Base-by-base conservation (phyloP, 208 protist genomes). In the Leishmania tarentolae region DNA sequence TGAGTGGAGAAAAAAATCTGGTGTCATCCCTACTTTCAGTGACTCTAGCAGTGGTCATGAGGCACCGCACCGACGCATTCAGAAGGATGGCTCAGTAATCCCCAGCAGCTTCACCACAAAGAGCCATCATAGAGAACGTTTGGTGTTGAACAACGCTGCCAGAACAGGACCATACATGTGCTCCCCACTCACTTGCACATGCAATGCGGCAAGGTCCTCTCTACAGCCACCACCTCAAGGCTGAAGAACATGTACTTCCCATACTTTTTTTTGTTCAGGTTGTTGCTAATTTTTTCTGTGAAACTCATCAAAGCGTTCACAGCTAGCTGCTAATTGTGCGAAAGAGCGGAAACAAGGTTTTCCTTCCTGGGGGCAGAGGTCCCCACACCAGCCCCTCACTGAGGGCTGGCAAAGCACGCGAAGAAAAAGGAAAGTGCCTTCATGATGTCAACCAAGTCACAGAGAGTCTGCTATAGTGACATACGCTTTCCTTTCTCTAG, bases 271-370 rank as follows among this genome's bases (percentile, higher is more conserved):
- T 37, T 28, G 24, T 28, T 19, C 31, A 59, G 44, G 46, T 47
- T 65, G 13, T 56, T 0, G 73, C n/a, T 11, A 68, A 17, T 52
- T 71, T 42, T 11, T 78, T 65, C 15, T 84, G 81, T 76, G 76
- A 70, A 70, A 53, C 70, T 81, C 66, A 21, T 35, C 70, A 65
- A 80, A 72, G 31, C 50, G 61, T 70, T 70, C 69, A 80, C 76
- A 65, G 65, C 70, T 77, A 72, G 76, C 69, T 84, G 68, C 81
- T 78, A 84, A 40, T 53, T 70, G 70, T 31, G 53, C 50, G 24
- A 61, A 68, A 35, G 65, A 56, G 47, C 53, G 75, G 75, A 73
- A 31, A 42, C n/a, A 61, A 1, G 3, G 1, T 37, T 17, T 57
- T 56, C 44, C 61, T n/a, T 19, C 35, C 4, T 46, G 46, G 46